Percentiles rank a stretch among this genome's conserved stretches.
phyloP scores from a whole-genome alignment of 2,329 filamentous ascomycete species.

The Fusarium nodosum region DNA sequence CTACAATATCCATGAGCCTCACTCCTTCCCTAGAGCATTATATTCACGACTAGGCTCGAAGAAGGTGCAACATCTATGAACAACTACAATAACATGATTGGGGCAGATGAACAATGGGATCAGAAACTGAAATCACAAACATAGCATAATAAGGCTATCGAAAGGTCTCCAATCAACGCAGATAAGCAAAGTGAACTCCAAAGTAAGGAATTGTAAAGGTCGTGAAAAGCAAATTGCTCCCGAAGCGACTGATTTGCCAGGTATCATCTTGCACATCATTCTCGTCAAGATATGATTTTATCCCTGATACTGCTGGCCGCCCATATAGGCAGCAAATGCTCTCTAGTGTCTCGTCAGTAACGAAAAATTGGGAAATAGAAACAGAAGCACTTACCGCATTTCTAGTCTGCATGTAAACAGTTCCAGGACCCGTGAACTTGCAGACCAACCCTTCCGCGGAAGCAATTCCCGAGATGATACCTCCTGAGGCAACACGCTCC shows the following conservation, averaged over 20 bases:
- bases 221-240: not conserved
- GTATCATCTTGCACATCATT: not conserved
- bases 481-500: constrained; percentile 89
- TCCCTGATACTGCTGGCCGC: constrained; percentile 59
- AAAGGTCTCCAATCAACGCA: constrained; percentile 35
- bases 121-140: not conserved
- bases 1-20: not conserved
- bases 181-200: constrained; percentile 28
- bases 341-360: constrained; percentile 55
- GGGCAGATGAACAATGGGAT: not conserved
- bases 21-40: not conserved
- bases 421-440: constrained; percentile 92
- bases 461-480: constrained; percentile 88
- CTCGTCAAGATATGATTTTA: constrained; percentile 2
- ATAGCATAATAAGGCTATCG: constrained; percentile 1
- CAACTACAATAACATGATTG: not conserved
- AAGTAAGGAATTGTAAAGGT: not conserved
- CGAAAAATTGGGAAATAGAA: not conserved
- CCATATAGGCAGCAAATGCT: constrained; percentile 67
- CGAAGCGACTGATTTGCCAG: not conserved
- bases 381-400: constrained; percentile 72
- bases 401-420: constrained; percentile 91
- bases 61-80: not conserved
- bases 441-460: constrained; percentile 92
- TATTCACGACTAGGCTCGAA: not conserved